These are phyloP conservation scores for Rhodotorula diobovata DNA, from an alignment of 768 basidiomycete genomes.

Conservation along the genomic window DNA sequence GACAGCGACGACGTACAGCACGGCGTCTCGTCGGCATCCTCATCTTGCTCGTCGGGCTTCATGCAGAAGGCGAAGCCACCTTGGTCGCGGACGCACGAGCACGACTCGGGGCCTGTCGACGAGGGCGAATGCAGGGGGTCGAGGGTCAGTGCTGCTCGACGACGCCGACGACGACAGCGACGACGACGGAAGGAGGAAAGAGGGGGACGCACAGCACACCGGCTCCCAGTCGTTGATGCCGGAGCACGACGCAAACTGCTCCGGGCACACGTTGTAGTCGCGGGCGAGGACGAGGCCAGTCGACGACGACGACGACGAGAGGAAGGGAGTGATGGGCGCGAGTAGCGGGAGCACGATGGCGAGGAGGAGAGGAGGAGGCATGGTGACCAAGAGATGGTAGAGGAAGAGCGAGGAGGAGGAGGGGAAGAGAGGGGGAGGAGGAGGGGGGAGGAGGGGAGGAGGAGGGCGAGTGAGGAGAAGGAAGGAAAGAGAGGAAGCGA, in stretches of 20 bases:
- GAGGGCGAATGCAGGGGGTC: background rate
- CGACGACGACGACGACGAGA: background rate
- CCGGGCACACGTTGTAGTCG: background rate
- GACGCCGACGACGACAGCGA: no score
- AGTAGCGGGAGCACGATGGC: background rate
- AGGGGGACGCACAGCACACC: background rate
- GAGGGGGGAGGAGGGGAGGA: background rate
- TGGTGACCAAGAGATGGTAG: background rate
- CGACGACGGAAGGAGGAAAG: background rate
- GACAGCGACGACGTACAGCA: constrained; percentile 1
- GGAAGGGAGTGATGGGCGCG: background rate
- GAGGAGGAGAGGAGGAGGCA: background rate
- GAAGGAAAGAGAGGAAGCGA: background rate
- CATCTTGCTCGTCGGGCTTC: background rate
- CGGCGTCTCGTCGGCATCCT: background rate
- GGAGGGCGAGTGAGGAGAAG: background rate
- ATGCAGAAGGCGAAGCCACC: background rate
- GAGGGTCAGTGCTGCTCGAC: background rate
- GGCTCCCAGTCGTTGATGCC: background rate
- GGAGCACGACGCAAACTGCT: background rate
- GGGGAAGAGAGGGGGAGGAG: background rate
- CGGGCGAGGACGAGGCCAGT: background rate
- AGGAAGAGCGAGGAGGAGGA: background rate
- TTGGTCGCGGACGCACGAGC: background rate
- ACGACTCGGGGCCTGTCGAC: background rate